Evolutionary conservation across 805 yeast species (phyloP).

Genomic region (Suhomyces vadensis): DNA sequence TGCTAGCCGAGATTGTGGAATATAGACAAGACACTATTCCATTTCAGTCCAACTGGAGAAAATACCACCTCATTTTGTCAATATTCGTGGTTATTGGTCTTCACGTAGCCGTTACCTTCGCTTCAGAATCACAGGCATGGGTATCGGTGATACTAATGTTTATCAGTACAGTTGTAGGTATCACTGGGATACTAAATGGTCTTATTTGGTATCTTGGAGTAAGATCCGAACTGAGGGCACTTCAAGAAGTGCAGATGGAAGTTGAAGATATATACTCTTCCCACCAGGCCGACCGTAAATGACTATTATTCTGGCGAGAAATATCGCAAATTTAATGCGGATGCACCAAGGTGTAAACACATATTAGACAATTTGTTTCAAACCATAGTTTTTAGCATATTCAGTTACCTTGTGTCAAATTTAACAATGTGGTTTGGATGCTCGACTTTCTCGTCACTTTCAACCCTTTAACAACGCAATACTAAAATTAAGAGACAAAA

Average conservation of each 20-base stretch:
- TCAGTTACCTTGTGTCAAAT: no score
- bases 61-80: slow-evolving; percentile 61
- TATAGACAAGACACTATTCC: slow-evolving; percentile 50
- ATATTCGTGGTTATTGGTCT: slow-evolving; percentile 44
- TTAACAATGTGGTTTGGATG: no score
- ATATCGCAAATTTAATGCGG: no score
- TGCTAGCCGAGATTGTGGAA: slow-evolving; percentile 38
- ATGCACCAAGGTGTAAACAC: no score
- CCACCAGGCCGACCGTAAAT: background rate
- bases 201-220: slow-evolving; percentile 79
- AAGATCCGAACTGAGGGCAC: slow-evolving; percentile 72
- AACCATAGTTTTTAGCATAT: no score
- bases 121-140: slow-evolving; percentile 57
- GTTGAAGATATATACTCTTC: slow-evolving; percentile 39
- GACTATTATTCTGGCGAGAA: no score
- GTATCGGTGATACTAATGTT: slow-evolving; percentile 58
- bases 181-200: slow-evolving; percentile 74
- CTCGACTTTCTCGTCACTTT: no score
- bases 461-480: no score
- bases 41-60: slow-evolving; percentile 66
- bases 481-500: no score
- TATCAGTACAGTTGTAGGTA: slow-evolving; percentile 53
- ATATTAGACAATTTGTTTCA: no score
- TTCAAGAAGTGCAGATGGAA: slow-evolving; percentile 73
- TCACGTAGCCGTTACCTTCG: slow-evolving; percentile 60